Evolutionary conservation across 108 stramenopile genomes (phyloP), one percentile per base, ranked within the genome.

Genomic region (Skeletonema costatum): DNA sequence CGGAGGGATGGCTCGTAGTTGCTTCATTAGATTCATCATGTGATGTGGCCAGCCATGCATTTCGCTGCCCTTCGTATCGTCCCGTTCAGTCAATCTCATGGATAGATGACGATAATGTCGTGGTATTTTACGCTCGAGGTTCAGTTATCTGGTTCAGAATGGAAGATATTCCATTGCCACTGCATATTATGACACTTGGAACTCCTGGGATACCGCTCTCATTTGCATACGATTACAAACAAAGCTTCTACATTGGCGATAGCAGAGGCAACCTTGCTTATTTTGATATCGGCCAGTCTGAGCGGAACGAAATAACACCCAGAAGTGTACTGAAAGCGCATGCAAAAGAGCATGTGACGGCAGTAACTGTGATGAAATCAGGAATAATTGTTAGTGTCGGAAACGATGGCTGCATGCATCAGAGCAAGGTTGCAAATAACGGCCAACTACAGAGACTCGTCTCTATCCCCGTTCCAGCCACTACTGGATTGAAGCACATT

Each of bases 311-410:
- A 46, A 33, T 21, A 51, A 32, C 14, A 46, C 77, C 82, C 30
- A 44, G n/a, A 41, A 36, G 67, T 8, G 12, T 82, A 36, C 14
- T 82, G 21, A 75, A 78, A 13, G 86, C 74, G 16, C 93, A 94
- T 68, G 80, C 75, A n/a, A 90, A 84, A 70, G 90, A 94, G 69
- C 90, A 94, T 64, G 78, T 94, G 33, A 90, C 66, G n/a, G 86
- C 75, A 29, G 67, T 92, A 31, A 60, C 44, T 21, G 64, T 80
- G 35, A 32, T 86, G 39, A 70, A 25, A 56, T 72, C 62, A 6
- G 74, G 75, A 32, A n/a, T 48, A 16, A 60, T 94, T 19, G 5
- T 90, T 30, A 90, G 90, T 13, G 87, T 80, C 10, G 93, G 93
- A 42, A 91, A 94, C 73, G 90, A 94, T 78, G 93, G 90, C 29